Conservation (phyloP, 2,329 filamentous ascomycete genomes). For the Neonectria magnoliae region DNA sequence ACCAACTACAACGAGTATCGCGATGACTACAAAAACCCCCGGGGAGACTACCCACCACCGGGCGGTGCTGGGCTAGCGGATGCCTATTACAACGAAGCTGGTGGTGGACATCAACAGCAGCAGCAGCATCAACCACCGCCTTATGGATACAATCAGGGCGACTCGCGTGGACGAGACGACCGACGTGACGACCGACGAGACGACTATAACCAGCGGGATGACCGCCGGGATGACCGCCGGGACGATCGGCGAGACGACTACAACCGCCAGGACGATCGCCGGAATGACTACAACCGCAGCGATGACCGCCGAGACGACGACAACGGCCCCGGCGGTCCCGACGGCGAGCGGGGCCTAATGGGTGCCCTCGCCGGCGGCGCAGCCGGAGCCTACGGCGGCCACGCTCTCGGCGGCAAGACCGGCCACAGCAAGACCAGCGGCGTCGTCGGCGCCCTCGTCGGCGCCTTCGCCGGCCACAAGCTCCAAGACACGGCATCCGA, state of each 20-base stretch:
- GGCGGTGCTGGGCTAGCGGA: constrained; percentile 7
- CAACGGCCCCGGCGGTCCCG: constrained; percentile 37
- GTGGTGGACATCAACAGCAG: neutral
- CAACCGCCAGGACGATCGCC: neutral
- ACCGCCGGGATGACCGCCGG: neutral
- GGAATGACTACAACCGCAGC: neutral
- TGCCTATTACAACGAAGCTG: constrained; percentile 1
- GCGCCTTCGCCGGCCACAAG: constrained; percentile 55
- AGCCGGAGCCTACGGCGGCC: constrained; percentile 53
- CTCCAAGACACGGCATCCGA: constrained; percentile 52
- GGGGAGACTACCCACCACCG: neutral
- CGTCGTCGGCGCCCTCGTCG: constrained; percentile 52
- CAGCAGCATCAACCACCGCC: constrained; percentile 6
- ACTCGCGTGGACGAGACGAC: neutral
- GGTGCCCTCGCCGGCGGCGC: constrained; percentile 53
- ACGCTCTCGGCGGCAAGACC: constrained; percentile 50
- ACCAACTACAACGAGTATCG: neutral
- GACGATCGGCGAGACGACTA: neutral
- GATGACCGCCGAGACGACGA: neutral
- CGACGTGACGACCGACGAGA: neutral
- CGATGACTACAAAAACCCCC: constrained; percentile 6
- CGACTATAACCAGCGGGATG: neutral
- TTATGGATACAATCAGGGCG: neutral
- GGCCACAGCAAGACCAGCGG: constrained; percentile 47
- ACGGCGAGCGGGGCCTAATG: constrained; percentile 54